Conservation (phyloP, 2,329 filamentous ascomycete species). For the Ilyonectria mors-panacis region DNA sequence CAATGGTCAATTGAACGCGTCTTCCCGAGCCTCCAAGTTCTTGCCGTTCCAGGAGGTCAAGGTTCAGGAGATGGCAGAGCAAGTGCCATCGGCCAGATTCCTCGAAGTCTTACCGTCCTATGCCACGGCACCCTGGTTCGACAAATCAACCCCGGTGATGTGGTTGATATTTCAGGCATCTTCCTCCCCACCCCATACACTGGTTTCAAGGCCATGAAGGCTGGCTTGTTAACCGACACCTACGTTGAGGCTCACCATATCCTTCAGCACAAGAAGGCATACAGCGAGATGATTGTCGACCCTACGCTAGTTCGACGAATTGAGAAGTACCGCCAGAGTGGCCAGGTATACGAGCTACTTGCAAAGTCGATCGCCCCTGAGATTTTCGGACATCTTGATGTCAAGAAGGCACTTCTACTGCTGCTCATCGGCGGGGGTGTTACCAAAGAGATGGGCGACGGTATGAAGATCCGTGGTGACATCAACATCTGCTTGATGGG, state of each 20-base stretch:
- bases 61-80: constrained; percentile 99
- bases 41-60: constrained; percentile 98
- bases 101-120: constrained; percentile 88
- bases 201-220: constrained; percentile 97
- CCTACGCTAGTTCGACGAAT: constrained; percentile 85
- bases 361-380: constrained; percentile 97
- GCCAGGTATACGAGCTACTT: constrained; percentile 95
- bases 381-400: constrained; percentile 95
- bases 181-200: constrained; percentile 98
- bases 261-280: constrained; percentile 97
- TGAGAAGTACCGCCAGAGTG: constrained; percentile 85
- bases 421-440: constrained; percentile 97
- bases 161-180: constrained; percentile 94
- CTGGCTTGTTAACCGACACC: constrained; percentile 96
- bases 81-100: constrained; percentile 98
- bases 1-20: constrained; percentile 93
- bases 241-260: constrained; percentile 96
- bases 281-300: constrained; percentile 91
- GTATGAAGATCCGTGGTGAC: constrained; percentile 98
- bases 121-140: constrained; percentile 90
- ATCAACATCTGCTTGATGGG: constrained; percentile 99
- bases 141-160: constrained; percentile 92
- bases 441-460: constrained; percentile 95
- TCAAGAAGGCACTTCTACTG: constrained; percentile 97
- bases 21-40: constrained; percentile 97